Evolutionary conservation across 345 rosid species (phyloP), one percentile per base, ranked within the genome.

Genomic region (Camelina neglecta): DNA sequence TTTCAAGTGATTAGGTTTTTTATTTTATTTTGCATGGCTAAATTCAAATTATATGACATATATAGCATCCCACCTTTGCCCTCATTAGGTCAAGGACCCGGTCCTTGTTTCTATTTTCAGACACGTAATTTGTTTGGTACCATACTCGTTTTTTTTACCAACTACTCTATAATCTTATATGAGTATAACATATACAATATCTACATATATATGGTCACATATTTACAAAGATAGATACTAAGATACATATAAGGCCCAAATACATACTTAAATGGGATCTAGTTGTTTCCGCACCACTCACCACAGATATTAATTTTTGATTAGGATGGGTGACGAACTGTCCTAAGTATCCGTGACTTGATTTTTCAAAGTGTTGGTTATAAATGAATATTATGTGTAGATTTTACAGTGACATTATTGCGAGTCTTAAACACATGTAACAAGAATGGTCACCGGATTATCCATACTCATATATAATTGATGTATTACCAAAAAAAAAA

Each of bases 61-160:
- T 26, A 26, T 29, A 29, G 31, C 31, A 29, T 29, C 69, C 5
- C 16, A 62, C 5, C 16, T 62, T 50, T 38, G 26, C 31, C 42
- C 6, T 36, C 8, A 11, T 26, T 50, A 51, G 53, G 61, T 39
- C n/a, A 41, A 39, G 35, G 31, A 63, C 10, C 53, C 10, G 8
- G 62, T 73, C 21, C n/a, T 53, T 63, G 12, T 54, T 73, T 73
- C 64, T 65, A 55, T 64, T 73, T 64, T 65, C 6, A 63, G 70
- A 18, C 47, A 62, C 70, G 16, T 44, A 55, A 64, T 64, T 55
- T 55, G 35, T 73, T 65, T 54, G 48, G 38, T 73, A 21, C 23
- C 11, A 16, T 29, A 54, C 7, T 18, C 29, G 29, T 11, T n/a
- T 50, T 31, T 42, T 7, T 26, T 16, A 39, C 4, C 29, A 63